Conservation (phyloP, 139 green algal species). For the Pseudopediastrum boryanum region DNA sequence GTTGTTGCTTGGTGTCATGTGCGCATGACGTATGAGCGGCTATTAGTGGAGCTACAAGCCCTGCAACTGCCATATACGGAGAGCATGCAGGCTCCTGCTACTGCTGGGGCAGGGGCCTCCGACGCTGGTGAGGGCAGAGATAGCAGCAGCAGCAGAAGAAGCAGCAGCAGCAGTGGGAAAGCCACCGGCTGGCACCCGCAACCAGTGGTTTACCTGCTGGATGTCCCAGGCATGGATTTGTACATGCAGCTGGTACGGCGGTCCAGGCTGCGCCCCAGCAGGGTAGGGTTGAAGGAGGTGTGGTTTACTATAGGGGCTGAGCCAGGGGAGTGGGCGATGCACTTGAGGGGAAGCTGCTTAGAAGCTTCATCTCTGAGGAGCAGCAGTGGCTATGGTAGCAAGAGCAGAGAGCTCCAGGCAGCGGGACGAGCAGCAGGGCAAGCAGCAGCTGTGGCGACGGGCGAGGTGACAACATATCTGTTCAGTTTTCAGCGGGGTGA, state of each 20-base stretch:
- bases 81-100: neutral
- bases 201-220: slow-evolving; percentile 1
- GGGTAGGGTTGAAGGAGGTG: slow-evolving; percentile 12
- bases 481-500: slow-evolving; percentile 4
- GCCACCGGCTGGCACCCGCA: too few species aligned
- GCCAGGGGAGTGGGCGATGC: slow-evolving; percentile 18
- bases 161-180: slow-evolving; percentile 17
- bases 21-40: slow-evolving; percentile 13
- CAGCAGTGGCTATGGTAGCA: neutral
- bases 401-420: neutral
- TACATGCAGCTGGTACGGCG: slow-evolving; percentile 11
- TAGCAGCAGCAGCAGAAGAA: slow-evolving; percentile 20
- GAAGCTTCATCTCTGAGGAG: too few species aligned
- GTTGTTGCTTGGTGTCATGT: slow-evolving; percentile 18
- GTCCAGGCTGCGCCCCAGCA: neutral
- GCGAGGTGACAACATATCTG: slow-evolving; percentile 10
- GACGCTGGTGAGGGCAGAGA: neutral
- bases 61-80: slow-evolving; percentile 13
- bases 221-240: slow-evolving; percentile 6
- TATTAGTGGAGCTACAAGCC: slow-evolving; percentile 14
- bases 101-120: neutral
- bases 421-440: slow-evolving; percentile 9
- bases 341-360: slow-evolving; percentile 7
- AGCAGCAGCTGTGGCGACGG: neutral
- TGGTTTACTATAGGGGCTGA: slow-evolving; percentile 8